These are phyloP conservation scores for Solanum piurae DNA, from an alignment of 257 asterid species.

Conservation along the genomic window DNA sequence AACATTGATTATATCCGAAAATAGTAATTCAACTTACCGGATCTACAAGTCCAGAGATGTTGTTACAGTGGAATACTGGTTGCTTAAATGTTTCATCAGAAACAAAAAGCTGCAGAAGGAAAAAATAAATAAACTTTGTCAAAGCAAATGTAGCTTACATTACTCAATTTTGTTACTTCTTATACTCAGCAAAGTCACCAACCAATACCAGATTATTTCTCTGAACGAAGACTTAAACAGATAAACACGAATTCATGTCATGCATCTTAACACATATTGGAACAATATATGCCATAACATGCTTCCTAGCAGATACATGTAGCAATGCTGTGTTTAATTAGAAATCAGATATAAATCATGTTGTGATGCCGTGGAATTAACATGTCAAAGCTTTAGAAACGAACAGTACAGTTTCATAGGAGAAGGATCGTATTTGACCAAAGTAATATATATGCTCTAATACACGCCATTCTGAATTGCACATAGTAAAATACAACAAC, in stretches of 20 bases:
- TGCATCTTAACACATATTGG: neutral
- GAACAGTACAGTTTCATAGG: neutral
- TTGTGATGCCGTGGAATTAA: neutral
- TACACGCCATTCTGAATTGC: neutral
- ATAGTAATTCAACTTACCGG: conserved; percentile 42
- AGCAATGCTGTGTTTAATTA: neutral
- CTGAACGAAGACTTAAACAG: neutral
- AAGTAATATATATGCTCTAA: neutral
- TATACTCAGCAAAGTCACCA: neutral
- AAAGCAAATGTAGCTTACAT: neutral
- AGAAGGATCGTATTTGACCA: neutral
- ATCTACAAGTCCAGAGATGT: conserved; percentile 68
- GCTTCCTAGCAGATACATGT: neutral
- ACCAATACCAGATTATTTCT: neutral
- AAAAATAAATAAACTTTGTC: neutral
- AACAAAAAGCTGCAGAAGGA: conserved; percentile 58
- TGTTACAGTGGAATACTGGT: conserved; percentile 89
- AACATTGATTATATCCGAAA: neutral
- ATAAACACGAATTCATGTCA: neutral
- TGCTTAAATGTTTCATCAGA: conserved; percentile 71
- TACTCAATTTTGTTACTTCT: neutral
- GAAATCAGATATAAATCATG: neutral
- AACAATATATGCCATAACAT: neutral
- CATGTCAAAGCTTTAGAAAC: neutral
- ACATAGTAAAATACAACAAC: neutral